These are phyloP conservation scores for Geotrichum candidum DNA, from an alignment of 1,139 yeast genomes.

Conservation along the genomic window DNA sequence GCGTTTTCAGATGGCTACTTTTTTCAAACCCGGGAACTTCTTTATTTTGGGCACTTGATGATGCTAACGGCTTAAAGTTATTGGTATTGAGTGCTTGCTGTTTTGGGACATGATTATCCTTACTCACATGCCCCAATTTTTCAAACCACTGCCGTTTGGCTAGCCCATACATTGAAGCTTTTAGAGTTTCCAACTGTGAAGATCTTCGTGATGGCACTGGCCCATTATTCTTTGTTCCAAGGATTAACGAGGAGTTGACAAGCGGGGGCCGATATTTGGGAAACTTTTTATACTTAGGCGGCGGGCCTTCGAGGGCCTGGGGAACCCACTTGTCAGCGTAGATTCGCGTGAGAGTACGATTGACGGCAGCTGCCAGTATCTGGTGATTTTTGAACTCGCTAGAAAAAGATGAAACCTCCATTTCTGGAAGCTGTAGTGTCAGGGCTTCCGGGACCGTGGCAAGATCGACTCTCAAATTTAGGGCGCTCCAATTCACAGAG, in stretches of 20 bases:
- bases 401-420: background rate
- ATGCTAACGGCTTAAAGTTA: background rate
- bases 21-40: background rate
- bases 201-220: background rate
- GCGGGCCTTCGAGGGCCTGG: slow-evolving; percentile 17
- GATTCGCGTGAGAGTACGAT: slow-evolving; percentile 20
- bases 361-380: slow-evolving; percentile 22
- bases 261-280: background rate
- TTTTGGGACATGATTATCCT: background rate
- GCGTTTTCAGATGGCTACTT: background rate
- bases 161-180: slow-evolving; percentile 8
- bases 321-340: slow-evolving; percentile 23
- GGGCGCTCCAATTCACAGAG: slow-evolving; percentile 24
- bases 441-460: background rate
- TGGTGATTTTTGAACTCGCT: slow-evolving; percentile 8
- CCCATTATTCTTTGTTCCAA: background rate
- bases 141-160: background rate
- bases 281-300: background rate
- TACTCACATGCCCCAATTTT: background rate
- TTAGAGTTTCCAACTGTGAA: slow-evolving; percentile 23
- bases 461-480: slow-evolving; percentile 18
- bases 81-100: background rate
- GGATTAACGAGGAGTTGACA: background rate
- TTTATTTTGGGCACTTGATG: too few relatives aligned
- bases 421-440: background rate